A percentile compares a stretch with the other conserved stretches of the same genome.
Evolutionary conservation across 2,329 filamentous ascomycete species (phyloP).

Genomic region (Aspergillus sp.): DNA sequence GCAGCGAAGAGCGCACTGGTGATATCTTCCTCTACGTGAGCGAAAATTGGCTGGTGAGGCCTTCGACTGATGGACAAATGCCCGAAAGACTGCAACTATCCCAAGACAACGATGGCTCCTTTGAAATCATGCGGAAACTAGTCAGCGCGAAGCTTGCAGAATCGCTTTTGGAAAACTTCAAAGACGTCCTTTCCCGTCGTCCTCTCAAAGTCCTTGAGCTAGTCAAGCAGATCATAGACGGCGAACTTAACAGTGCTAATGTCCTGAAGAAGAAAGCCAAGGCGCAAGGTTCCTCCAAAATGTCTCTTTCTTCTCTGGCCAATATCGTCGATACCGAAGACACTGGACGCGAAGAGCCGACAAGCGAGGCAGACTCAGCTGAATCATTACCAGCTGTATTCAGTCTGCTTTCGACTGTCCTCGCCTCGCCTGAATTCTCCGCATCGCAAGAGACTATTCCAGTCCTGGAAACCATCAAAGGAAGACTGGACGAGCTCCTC

Average conservation of each 20-base stretch:
- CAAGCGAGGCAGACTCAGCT: conserved; percentile 24
- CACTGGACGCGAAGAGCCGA: conserved; percentile 12
- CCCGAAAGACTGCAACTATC: conserved; percentile 13
- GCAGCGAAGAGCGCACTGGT: conserved; percentile 39
- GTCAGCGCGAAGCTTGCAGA: conserved; percentile 43
- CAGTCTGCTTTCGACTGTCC: conserved; percentile 43
- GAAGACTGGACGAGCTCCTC: conserved; percentile 36
- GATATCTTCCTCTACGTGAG: conserved; percentile 45
- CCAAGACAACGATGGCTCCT: conserved; percentile 23
- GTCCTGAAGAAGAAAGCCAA: conserved; percentile 7
- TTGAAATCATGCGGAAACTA: conserved; percentile 35
- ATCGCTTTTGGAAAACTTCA: conserved; percentile 42
- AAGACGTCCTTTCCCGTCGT: conserved; percentile 41
- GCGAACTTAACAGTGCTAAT: conserved; percentile 28
- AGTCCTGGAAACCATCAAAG: conserved; percentile 34
- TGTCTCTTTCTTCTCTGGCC: conserved; percentile 37
- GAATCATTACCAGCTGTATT: conserved; percentile 43
- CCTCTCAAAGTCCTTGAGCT: conserved; percentile 42
- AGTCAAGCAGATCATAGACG: conserved; percentile 42
- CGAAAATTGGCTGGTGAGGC: conserved; percentile 40
- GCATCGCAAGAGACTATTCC: conserved; percentile 29
- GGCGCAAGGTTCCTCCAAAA: conserved; percentile 15
- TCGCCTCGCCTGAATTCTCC: conserved; percentile 42
- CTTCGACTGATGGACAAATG: conserved; percentile 9
- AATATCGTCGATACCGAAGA: conserved; percentile 30